Evolutionary conservation across 257 asterid genomes (phyloP).

Genomic region (Solanum gandarillasii): DNA sequence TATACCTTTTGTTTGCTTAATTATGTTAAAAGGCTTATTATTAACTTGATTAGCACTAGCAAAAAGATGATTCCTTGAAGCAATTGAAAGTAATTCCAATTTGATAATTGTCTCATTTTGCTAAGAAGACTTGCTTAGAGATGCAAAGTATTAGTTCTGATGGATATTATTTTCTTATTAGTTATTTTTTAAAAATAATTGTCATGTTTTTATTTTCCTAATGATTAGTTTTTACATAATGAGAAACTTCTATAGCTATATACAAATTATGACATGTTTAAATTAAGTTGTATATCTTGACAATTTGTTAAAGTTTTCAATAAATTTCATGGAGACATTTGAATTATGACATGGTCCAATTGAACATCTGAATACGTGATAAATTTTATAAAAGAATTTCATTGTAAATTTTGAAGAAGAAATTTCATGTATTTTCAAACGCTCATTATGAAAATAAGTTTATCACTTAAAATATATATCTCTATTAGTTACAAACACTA

Average conservation of each 20-base stretch:
- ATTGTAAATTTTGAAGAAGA: background rate
- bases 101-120: background rate
- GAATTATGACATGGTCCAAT: background rate
- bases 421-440: too few relatives aligned
- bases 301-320: background rate
- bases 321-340: background rate
- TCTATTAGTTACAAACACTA: too few relatives aligned
- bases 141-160: background rate
- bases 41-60: background rate
- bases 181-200: background rate
- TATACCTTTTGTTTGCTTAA: background rate
- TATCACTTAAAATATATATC: background rate
- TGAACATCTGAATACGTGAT: background rate
- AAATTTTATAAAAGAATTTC: too few relatives aligned
- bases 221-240: background rate
- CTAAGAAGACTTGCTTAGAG: background rate
- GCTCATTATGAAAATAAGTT: too few relatives aligned
- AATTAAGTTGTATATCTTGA: background rate
- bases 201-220: too few relatives aligned
- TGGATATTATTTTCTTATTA: background rate
- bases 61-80: background rate
- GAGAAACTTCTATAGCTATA: background rate
- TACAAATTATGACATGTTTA: background rate
- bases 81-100: background rate
- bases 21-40: background rate